Conservation (phyloP, 345 rosid genomes). For the Hirschfeldia incana region DNA sequence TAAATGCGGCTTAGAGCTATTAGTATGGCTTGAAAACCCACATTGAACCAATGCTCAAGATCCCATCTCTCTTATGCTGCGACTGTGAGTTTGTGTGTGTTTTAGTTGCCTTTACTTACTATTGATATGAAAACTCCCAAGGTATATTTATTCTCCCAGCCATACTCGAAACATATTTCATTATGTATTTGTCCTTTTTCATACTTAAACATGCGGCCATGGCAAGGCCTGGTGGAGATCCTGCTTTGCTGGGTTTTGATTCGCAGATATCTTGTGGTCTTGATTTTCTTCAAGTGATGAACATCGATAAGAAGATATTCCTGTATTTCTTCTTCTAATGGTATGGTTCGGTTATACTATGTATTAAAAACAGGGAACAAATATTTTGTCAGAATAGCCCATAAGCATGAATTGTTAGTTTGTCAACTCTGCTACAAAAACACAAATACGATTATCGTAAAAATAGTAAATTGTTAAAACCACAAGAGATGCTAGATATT, state of each 20-base stretch:
- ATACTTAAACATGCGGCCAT: constrained; percentile 58
- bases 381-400: not conserved
- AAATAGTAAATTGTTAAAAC: not conserved
- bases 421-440: not conserved
- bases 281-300: constrained; percentile 80
- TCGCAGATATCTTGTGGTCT: constrained; percentile 82
- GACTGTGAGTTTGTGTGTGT: not conserved
- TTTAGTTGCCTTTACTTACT: not conserved
- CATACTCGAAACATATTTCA: not conserved
- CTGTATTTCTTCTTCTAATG: not conserved
- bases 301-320: not conserved
- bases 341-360: not conserved
- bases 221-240: constrained; percentile 79
- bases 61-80: not conserved
- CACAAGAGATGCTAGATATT: not conserved
- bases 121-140: constrained; percentile 50
- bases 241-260: constrained; percentile 70
- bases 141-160: constrained; percentile 2
- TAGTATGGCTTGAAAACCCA: not conserved
- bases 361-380: not conserved
- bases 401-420: not conserved
- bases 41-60: not conserved
- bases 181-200: not conserved
- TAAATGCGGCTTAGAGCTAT: not conserved
- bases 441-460: not conserved